Conservation (phyloP, 2,329 filamentous ascomycete genomes). For the Pseudocercospora eumusae region DNA sequence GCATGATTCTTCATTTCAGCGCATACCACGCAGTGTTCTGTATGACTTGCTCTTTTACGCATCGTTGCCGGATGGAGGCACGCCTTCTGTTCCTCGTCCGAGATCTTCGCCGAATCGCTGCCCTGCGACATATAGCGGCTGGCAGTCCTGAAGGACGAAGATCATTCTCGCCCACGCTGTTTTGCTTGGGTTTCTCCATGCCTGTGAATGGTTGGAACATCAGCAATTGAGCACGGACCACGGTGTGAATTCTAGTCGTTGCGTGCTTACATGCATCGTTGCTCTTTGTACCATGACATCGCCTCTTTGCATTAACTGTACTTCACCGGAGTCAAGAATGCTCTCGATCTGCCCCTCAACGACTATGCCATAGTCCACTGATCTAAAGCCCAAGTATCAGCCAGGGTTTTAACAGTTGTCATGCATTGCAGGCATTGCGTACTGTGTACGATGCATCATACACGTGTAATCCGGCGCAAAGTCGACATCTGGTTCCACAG, state of each 20-base stretch:
- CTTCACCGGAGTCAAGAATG: conserved; percentile 40
- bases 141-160: conserved; percentile 38
- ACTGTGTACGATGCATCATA: conserved; percentile 43
- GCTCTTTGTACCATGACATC: conserved; percentile 44
- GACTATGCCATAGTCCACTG: conserved; percentile 43
- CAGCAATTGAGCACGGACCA: conserved; percentile 30
- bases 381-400: conserved; percentile 3
- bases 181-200: conserved; percentile 40
- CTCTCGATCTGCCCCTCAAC: conserved; percentile 40
- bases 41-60: background rate
- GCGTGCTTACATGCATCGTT: conserved; percentile 46
- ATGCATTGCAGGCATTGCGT: background rate
- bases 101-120: conserved; percentile 38
- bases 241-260: conserved; percentile 39
- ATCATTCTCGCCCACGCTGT: conserved; percentile 41
- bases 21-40: background rate
- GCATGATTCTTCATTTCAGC: background rate
- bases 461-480: conserved; percentile 36
- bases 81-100: conserved; percentile 27
- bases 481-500: background rate
- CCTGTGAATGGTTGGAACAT: conserved; percentile 11
- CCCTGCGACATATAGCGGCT: conserved; percentile 36
- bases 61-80: conserved; percentile 28
- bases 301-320: conserved; percentile 39
- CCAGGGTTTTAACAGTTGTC: background rate